These are phyloP conservation scores for Anastatica hierochuntica DNA, from an alignment of 345 rosid genomes.

Conservation along the genomic window DNA sequence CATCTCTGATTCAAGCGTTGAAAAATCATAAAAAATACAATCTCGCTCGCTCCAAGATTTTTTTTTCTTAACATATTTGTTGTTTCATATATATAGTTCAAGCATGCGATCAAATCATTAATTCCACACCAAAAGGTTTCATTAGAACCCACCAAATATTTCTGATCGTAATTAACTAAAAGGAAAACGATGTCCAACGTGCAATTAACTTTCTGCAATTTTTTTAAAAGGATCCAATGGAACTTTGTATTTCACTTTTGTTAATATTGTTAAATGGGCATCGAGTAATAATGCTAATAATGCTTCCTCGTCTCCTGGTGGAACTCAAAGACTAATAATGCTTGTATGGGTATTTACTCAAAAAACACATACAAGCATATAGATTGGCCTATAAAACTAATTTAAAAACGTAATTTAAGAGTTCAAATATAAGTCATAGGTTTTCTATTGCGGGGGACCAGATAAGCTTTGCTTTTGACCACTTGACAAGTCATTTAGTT, in stretches of 20 bases:
- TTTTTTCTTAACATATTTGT: too few species aligned
- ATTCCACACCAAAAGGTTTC: too few species aligned
- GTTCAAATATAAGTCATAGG: slow-evolving; percentile 27
- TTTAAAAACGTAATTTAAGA: slow-evolving; percentile 7
- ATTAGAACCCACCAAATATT: too few species aligned
- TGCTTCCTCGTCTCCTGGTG: slow-evolving; percentile 11
- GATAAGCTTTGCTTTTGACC: slow-evolving; percentile 12
- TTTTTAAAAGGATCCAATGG: slow-evolving; percentile 20
- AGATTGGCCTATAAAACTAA: background rate
- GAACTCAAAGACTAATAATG: slow-evolving; percentile 17
- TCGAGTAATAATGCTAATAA: too few species aligned
- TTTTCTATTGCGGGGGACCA: slow-evolving; percentile 27
- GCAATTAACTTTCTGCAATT: slow-evolving; percentile 10
- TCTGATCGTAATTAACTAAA: too few species aligned
- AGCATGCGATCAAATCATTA: too few species aligned
- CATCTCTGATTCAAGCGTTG: too few species aligned
- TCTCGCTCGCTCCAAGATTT: too few species aligned
- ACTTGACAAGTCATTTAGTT: slow-evolving; percentile 12
- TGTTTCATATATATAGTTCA: too few species aligned
- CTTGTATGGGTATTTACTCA: background rate
- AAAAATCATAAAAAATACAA: too few species aligned
- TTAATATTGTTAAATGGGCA: too few species aligned
- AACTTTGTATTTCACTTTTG: slow-evolving; percentile 11
- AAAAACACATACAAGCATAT: slow-evolving; percentile 10
- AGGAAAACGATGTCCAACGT: slow-evolving; percentile 11